Percentiles rank a stretch among this genome's conserved stretches.
phyloP scores from a whole-genome alignment of 2,329 filamentous ascomycete genomes.

The Thyridium curvatum region DNA sequence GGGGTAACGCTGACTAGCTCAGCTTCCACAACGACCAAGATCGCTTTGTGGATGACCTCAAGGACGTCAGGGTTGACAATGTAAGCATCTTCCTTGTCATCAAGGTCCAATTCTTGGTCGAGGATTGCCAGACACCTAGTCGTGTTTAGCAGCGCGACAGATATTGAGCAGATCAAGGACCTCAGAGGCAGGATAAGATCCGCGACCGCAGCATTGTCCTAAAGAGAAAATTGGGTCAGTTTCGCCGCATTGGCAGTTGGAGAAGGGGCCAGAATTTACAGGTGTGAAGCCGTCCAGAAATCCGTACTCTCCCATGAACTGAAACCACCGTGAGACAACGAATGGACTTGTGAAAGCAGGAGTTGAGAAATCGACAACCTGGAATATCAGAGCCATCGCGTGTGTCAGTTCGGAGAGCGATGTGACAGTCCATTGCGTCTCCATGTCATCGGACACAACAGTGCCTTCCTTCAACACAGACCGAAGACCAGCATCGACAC shows the following conservation, averaged over 20 bases:
- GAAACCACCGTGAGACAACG: slow-evolving; percentile 65
- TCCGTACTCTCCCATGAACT: slow-evolving; percentile 58
- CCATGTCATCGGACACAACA: slow-evolving; percentile 42
- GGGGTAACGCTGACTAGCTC: slow-evolving; percentile 61
- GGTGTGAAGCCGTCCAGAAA: slow-evolving; percentile 63
- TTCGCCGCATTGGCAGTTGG: no score
- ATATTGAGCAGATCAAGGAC: slow-evolving; percentile 63
- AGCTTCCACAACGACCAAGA: slow-evolving; percentile 52
- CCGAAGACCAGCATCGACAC: slow-evolving; percentile 41
- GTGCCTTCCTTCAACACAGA: slow-evolving; percentile 43
- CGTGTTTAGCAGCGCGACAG: slow-evolving; percentile 65
- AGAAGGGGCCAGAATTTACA: slow-evolving; percentile 33
- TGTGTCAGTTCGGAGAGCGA: slow-evolving; percentile 67
- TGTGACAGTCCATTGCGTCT: slow-evolving; percentile 51
- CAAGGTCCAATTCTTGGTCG: slow-evolving; percentile 40
- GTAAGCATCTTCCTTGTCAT: slow-evolving; percentile 48
- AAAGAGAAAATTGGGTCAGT: no score
- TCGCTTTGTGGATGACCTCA: slow-evolving; percentile 65
- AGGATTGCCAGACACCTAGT: slow-evolving; percentile 50
- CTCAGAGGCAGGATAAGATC: slow-evolving; percentile 60
- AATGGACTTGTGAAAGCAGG: slow-evolving; percentile 49
- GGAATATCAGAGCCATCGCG: slow-evolving; percentile 66
- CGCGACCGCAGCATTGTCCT: slow-evolving; percentile 32
- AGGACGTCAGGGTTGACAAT: slow-evolving; percentile 64
- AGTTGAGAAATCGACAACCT: slow-evolving; percentile 55